Percentiles rank a stretch among this genome's conserved stretches.
Conservation (phyloP, 2,329 filamentous ascomycete genomes). For the Aspergillus glaucus region DNA sequence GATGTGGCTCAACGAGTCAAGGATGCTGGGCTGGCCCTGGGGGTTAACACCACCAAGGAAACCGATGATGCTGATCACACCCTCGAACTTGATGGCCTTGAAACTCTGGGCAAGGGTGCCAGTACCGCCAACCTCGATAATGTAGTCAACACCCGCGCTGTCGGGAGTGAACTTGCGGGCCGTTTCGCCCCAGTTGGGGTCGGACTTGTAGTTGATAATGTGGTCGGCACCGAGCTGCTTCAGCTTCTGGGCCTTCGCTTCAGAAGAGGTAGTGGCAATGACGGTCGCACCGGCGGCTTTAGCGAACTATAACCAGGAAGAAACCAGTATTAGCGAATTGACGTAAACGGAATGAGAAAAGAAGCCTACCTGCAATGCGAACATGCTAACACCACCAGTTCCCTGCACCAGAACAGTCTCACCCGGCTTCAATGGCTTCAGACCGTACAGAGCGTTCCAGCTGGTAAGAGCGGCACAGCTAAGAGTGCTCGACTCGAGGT, state of each 20-base stretch:
- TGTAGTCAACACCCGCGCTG: constrained; percentile 53
- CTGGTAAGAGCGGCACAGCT: constrained; percentile 57
- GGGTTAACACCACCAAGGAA: constrained; percentile 47
- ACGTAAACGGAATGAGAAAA: background rate
- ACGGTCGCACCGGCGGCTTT: constrained; percentile 48
- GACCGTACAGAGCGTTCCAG: constrained; percentile 61
- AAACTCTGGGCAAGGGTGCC: constrained; percentile 54
- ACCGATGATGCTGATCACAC: constrained; percentile 52
- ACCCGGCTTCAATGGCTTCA: constrained; percentile 49
- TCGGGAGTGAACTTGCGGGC: constrained; percentile 47
- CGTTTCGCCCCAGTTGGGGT: constrained; percentile 54
- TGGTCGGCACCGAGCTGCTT: constrained; percentile 52
- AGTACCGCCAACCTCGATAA: constrained; percentile 62
- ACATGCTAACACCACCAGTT: constrained; percentile 55
- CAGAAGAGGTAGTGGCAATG: constrained; percentile 55
- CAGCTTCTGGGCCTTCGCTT: constrained; percentile 49
- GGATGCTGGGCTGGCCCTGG: constrained; percentile 45
- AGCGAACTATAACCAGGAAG: constrained; percentile 32
- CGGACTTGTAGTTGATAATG: constrained; percentile 56
- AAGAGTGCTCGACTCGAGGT: constrained; percentile 52
- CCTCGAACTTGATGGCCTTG: constrained; percentile 49
- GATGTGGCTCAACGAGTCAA: constrained; percentile 46
- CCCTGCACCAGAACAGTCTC: constrained; percentile 55
- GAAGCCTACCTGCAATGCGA: constrained; percentile 45
- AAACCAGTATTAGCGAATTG: background rate